phyloP scores from a whole-genome alignment of 1,284 basidiomycete species.

The Athelia sp. region DNA sequence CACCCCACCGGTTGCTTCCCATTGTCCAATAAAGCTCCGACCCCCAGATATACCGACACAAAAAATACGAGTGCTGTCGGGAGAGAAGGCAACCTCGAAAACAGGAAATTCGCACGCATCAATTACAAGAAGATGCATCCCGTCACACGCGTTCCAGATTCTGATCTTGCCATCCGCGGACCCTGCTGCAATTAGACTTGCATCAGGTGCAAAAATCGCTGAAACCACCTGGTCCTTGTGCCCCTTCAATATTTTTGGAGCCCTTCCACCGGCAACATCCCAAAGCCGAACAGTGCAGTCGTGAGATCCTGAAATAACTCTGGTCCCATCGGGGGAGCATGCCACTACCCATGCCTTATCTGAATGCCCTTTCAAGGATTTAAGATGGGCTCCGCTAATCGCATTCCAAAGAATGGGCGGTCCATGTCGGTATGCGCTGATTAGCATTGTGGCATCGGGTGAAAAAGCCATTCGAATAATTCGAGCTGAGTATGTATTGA shows the following conservation, averaged over 20 bases:
- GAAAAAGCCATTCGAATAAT: too few relatives aligned
- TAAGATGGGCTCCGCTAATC: not conserved
- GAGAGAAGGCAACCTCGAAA: too few relatives aligned
- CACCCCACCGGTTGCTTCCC: too few relatives aligned
- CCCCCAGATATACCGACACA: too few relatives aligned
- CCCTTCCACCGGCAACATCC: not conserved
- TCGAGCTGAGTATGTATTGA: too few relatives aligned
- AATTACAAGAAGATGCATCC: not conserved
- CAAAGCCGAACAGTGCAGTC: slow-evolving; percentile 1
- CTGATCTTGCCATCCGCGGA: not conserved
- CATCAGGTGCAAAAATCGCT: not conserved
- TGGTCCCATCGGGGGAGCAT: slow-evolving; percentile 1
- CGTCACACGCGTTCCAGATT: not conserved
- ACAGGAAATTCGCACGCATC: not conserved
- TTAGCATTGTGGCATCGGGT: too few relatives aligned
- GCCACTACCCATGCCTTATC: not conserved
- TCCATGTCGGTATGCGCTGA: too few relatives aligned
- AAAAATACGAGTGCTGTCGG: too few relatives aligned
- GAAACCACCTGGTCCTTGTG: not conserved
- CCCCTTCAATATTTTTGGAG: not conserved
- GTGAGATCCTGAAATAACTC: not conserved
- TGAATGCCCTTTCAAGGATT: not conserved
- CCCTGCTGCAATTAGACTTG: not conserved
- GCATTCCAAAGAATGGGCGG: too few relatives aligned
- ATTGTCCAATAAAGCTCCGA: too few relatives aligned